Evolutionary conservation across 345 rosid species (phyloP), one percentile per base, ranked within the genome.

Genomic region (Acer saccharum): DNA sequence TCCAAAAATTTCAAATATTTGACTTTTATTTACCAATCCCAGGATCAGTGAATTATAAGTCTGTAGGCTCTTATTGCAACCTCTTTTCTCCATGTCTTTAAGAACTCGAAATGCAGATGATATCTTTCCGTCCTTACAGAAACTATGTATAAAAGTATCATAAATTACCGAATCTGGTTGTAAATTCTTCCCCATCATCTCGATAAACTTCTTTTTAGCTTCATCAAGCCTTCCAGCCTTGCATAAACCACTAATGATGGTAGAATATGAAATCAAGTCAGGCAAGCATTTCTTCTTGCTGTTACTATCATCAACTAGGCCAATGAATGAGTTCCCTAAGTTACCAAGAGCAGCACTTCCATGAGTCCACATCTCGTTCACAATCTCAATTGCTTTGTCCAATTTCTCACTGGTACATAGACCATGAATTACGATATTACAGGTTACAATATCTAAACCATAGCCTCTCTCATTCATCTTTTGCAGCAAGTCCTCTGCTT

Each of bases 341-440:
- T 87, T 89, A 71, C 91, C 97, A 79, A 96, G 93, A 84, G 97
- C 98, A 79, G 97, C 97, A 83, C 92, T 90, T 86, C 98, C 98
- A 73, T 89, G 89, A 54, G 78, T 88, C 89, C 95, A 92, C 98
- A 96, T 88, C 68, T 85, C 94, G 80, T 76, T 83, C 65, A 86
- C 91, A 67, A 96, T 88, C 84, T 94, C 95, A 73, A 94, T 81
- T 71, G 98, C 99, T 88, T 90, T 92, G 80, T 96, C 97, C 81
- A 96, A 74, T 75, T 90, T 89, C 62, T 93, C 97, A 77, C 83
- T 80, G 55, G 79, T 88, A 82, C 99, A 94, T 25, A 96, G 90
- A 80, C 97, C 97, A 81, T 90, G 90, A 83, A 92, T 87, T 68
- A 96, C 85, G 75, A 91, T 90, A 84, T 96, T 96, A 84, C 98